These are phyloP conservation scores for Meyerozyma sp. DNA, from an alignment of 1,139 yeast species.

Conservation along the genomic window DNA sequence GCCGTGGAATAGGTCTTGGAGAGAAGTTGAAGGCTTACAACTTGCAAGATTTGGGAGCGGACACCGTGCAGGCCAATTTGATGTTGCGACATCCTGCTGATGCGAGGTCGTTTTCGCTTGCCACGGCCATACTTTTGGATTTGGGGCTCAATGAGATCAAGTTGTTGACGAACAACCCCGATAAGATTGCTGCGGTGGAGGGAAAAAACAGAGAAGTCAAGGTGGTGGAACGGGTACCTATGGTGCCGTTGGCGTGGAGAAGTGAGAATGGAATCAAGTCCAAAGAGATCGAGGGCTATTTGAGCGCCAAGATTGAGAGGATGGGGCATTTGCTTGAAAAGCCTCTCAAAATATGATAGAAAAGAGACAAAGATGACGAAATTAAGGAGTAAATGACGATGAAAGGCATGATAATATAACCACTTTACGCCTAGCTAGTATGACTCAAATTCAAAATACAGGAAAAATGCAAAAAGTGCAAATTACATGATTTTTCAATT, in stretches of 20 bases:
- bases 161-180: constrained; percentile 91
- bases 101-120: constrained; percentile 86
- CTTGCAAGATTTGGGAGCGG: constrained; percentile 95
- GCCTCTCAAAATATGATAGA: constrained; percentile 36
- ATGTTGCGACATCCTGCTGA: constrained; percentile 95
- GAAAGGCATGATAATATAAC: too few species aligned
- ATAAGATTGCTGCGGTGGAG: constrained; percentile 90
- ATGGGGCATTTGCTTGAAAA: constrained; percentile 89
- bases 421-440: too few species aligned
- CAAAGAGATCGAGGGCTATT: constrained; percentile 84
- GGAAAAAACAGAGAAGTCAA: constrained; percentile 66
- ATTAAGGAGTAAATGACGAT: too few species aligned
- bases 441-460: too few species aligned
- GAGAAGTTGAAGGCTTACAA: constrained; percentile 97
- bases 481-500: too few species aligned
- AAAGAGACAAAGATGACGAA: neutral
- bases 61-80: constrained; percentile 94
- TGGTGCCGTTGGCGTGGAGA: constrained; percentile 93
- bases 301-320: constrained; percentile 88
- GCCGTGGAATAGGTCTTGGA: constrained; percentile 95
- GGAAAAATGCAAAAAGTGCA: too few species aligned
- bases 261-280: constrained; percentile 63
- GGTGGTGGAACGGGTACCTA: constrained; percentile 85
- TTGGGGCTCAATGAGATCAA: constrained; percentile 70
- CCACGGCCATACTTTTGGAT: constrained; percentile 87